Conservation (phyloP, 1,139 yeast species). For the Eremothecium sinecaudum region DNA sequence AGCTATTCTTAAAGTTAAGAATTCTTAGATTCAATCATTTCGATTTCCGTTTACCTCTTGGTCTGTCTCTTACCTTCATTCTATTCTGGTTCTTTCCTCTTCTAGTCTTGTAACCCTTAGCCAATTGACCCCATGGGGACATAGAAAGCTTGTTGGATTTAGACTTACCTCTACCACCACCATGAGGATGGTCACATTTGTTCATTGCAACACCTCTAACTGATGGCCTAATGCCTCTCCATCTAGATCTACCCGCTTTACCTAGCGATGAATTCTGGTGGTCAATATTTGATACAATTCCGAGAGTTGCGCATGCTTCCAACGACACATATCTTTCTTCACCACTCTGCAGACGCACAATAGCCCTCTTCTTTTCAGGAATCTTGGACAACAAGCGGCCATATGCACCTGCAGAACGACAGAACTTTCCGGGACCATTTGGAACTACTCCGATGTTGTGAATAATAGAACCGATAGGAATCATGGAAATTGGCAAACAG, state of each 20-base stretch:
- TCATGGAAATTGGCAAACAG: slow-evolving; percentile 84
- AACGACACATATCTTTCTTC: slow-evolving; percentile 85
- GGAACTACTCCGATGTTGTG: slow-evolving; percentile 76
- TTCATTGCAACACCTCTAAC: slow-evolving; percentile 99
- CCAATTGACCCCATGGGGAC: slow-evolving; percentile 92
- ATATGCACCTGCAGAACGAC: slow-evolving; percentile 90
- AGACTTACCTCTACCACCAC: slow-evolving; percentile 99
- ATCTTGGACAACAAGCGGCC: slow-evolving; percentile 80
- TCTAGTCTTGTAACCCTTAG: slow-evolving; percentile 92
- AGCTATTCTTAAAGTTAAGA: not conserved
- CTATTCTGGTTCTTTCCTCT: slow-evolving; percentile 77
- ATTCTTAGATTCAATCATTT: not conserved
- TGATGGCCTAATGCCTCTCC: slow-evolving; percentile 87
- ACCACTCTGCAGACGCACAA: slow-evolving; percentile 78
- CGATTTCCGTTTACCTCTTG: slow-evolving; percentile 39
- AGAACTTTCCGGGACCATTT: slow-evolving; percentile 81
- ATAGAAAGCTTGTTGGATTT: slow-evolving; percentile 90
- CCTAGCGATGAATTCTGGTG: slow-evolving; percentile 87
- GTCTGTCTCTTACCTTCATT: slow-evolving; percentile 79
- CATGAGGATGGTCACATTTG: slow-evolving; percentile 96
- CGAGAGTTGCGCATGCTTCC: slow-evolving; percentile 89
- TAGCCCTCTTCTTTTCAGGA: slow-evolving; percentile 61
- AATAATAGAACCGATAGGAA: slow-evolving; percentile 85
- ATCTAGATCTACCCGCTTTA: slow-evolving; percentile 94
- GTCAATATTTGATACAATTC: slow-evolving; percentile 89